Evolutionary conservation across 306 rosid species (phyloP).

Genomic region (Prunus mongolica): DNA sequence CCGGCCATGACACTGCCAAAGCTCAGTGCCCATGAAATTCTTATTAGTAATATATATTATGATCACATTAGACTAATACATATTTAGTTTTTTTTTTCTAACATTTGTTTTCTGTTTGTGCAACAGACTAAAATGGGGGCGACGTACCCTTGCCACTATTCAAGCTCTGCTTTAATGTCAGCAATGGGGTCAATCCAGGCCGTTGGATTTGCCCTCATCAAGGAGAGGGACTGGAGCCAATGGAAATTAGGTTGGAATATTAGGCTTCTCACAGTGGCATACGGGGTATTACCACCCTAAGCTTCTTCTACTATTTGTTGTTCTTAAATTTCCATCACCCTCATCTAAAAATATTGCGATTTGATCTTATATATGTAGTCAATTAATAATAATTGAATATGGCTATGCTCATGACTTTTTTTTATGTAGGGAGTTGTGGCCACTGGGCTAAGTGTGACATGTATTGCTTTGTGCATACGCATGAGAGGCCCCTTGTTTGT

Average conservation of each 20-base stretch:
- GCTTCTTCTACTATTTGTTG: neutral
- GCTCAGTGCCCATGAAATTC: too few relatives aligned
- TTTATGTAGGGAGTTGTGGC: conserved; percentile 44
- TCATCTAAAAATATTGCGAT: too few relatives aligned
- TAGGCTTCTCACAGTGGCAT: conserved; percentile 54
- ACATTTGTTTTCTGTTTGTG: neutral
- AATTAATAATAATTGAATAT: neutral
- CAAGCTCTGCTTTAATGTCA: conserved; percentile 68
- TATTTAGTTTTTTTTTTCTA: too few relatives aligned
- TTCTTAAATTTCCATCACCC: neutral
- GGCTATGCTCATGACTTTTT: neutral
- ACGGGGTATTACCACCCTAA: conserved; percentile 33
- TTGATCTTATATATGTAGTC: neutral
- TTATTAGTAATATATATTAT: neutral
- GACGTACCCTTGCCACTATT: conserved; percentile 45
- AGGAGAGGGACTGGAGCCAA: conserved; percentile 52
- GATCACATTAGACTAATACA: neutral
- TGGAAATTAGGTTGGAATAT: conserved; percentile 69
- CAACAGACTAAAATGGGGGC: conserved; percentile 55
- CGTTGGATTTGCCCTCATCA: conserved; percentile 38
- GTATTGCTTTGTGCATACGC: conserved; percentile 34
- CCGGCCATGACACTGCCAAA: too few relatives aligned
- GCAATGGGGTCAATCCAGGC: conserved; percentile 50
- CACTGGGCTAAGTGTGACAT: conserved; percentile 26
- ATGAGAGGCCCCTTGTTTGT: conserved; percentile 58